A percentile compares a stretch with the other conserved stretches of the same genome.
Evolutionary conservation across 371 early-diverging fungal genomes (phyloP).

Genomic region (Blakeslea trispora): DNA sequence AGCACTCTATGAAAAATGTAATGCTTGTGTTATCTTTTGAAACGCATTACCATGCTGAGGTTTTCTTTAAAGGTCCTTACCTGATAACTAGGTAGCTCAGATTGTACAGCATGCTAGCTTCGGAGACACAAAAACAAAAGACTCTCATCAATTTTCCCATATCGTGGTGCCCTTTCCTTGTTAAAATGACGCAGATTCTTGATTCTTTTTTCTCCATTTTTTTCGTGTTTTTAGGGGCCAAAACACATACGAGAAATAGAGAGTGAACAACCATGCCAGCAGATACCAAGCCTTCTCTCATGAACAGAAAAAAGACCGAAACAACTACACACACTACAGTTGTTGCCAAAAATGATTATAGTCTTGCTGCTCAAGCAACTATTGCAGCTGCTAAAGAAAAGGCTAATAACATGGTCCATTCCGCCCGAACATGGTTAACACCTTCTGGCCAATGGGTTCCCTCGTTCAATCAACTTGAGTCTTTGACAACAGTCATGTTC

Average conservation of each 20-base stretch:
- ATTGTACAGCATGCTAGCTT: too few relatives aligned
- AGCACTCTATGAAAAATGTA: too few relatives aligned
- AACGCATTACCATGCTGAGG: too few relatives aligned
- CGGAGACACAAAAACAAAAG: neutral
- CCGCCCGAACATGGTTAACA: slow-evolving; percentile 41
- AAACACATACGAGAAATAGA: neutral
- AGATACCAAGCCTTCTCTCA: slow-evolving; percentile 16
- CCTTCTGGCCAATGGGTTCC: slow-evolving; percentile 38
- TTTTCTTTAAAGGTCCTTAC: too few relatives aligned
- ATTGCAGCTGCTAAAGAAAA: slow-evolving; percentile 34
- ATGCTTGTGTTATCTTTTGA: too few relatives aligned
- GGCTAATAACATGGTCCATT: slow-evolving; percentile 30
- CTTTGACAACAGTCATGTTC: slow-evolving; percentile 51
- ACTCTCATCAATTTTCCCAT: neutral
- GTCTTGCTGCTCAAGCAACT: slow-evolving; percentile 14
- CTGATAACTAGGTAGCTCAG: too few relatives aligned
- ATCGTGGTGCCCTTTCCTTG: neutral
- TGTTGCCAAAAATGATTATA: neutral
- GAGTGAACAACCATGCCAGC: neutral
- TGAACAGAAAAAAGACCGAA: slow-evolving; percentile 12
- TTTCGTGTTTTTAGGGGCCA: neutral
- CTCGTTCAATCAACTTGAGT: slow-evolving; percentile 43
- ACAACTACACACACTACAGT: slow-evolving; percentile 7
- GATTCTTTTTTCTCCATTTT: neutral
- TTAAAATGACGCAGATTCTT: neutral